Percentiles rank a stretch among this genome's conserved stretches.
Conservation (phyloP, 2,329 filamentous ascomycete species). For the Venturia effusa region DNA sequence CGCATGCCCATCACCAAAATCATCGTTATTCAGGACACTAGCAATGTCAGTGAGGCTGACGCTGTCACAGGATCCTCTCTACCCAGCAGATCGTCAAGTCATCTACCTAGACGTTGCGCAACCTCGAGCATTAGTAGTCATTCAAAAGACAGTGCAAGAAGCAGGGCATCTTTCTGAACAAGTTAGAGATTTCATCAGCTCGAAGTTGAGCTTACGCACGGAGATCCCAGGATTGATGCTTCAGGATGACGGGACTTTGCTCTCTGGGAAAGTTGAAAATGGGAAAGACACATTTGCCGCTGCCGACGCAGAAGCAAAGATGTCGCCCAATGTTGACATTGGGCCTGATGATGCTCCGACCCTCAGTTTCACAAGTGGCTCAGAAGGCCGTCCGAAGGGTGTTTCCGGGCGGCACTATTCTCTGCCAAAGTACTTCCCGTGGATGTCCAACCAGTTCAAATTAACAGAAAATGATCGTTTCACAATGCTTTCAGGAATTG, state of each 20-base stretch:
- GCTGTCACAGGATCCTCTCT: constrained; percentile 50
- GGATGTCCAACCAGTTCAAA: constrained; percentile 81
- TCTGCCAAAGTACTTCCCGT: constrained; percentile 76
- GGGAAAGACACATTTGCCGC: constrained; percentile 57
- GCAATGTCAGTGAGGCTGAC: neutral
- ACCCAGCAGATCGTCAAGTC: constrained; percentile 70
- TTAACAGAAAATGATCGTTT: constrained; percentile 64
- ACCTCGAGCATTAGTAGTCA: constrained; percentile 61
- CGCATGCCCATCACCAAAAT: neutral
- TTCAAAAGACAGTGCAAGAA: constrained; percentile 61
- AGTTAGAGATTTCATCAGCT: constrained; percentile 58
- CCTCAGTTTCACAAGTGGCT: constrained; percentile 51
- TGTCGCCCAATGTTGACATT: constrained; percentile 61
- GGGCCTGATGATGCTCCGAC: constrained; percentile 79
- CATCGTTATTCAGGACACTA: neutral
- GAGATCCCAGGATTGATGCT: constrained; percentile 65
- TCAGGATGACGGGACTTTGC: constrained; percentile 56
- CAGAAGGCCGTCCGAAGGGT: constrained; percentile 73
- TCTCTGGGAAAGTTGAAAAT: constrained; percentile 51
- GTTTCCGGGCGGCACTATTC: constrained; percentile 81
- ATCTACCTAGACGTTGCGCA: constrained; percentile 74
- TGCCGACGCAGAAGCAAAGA: constrained; percentile 40
- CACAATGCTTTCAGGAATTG: constrained; percentile 76
- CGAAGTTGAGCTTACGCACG: constrained; percentile 61
- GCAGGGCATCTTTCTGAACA: constrained; percentile 50